phyloP scores from a whole-genome alignment of 2,329 filamentous ascomycete genomes.

The Hypoxylon rubiginosum region DNA sequence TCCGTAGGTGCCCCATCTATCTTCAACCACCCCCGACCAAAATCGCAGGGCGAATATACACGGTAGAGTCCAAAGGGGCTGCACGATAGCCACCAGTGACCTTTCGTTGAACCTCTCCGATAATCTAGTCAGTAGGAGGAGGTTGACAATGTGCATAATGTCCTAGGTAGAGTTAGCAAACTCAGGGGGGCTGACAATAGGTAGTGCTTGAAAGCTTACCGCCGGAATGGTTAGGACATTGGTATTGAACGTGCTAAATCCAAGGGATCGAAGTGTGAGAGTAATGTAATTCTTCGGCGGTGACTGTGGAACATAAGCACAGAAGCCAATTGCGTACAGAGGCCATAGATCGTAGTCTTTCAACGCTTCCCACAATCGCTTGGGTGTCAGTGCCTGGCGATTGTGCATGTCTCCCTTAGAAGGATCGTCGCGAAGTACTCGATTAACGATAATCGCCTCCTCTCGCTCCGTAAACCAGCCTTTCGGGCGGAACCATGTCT shows the following conservation, averaged over 20 bases:
- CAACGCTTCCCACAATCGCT: slow-evolving; percentile 62
- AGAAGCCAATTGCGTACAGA: slow-evolving; percentile 63
- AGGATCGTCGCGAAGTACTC: slow-evolving; percentile 69
- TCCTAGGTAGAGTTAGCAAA: slow-evolving; percentile 56
- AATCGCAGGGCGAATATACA: slow-evolving; percentile 64
- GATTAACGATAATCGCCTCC: slow-evolving; percentile 70
- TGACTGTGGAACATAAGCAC: slow-evolving; percentile 62
- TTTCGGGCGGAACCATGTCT: slow-evolving; percentile 63
- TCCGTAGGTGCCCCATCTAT: slow-evolving; percentile 65
- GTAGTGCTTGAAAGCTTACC: slow-evolving; percentile 48
- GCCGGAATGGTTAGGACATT: slow-evolving; percentile 69
- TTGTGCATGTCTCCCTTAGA: slow-evolving; percentile 71
- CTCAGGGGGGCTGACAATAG: slow-evolving; percentile 44
- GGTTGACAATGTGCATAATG: slow-evolving; percentile 63
- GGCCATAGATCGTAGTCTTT: slow-evolving; percentile 71
- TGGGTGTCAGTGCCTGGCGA: slow-evolving; percentile 65
- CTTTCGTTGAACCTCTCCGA: slow-evolving; percentile 65
- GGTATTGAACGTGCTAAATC: slow-evolving; percentile 66
- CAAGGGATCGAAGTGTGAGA: slow-evolving; percentile 63
- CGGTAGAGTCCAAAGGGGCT: slow-evolving; percentile 68
- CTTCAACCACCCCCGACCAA: slow-evolving; percentile 58
- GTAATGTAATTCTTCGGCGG: slow-evolving; percentile 66
- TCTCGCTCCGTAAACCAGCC: slow-evolving; percentile 72
- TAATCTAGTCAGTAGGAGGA: slow-evolving; percentile 65
- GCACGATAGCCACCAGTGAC: slow-evolving; percentile 60